phyloP scores from a whole-genome alignment of 2,329 filamentous ascomycete species.

The Macrophomina pseudophaseolina region DNA sequence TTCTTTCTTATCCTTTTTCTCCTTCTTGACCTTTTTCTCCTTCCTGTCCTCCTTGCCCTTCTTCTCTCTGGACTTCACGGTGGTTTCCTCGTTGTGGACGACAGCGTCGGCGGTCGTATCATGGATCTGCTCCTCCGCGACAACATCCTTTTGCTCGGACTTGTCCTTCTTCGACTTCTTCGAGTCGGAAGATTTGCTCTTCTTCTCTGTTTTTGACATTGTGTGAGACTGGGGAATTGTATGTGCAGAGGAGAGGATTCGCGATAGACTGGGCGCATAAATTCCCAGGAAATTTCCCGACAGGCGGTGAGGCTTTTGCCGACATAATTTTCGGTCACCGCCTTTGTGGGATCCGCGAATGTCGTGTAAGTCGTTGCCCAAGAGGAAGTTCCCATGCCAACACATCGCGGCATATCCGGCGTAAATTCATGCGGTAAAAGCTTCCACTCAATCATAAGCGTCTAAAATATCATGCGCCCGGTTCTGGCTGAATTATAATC shows the following conservation, averaged over 20 bases:
- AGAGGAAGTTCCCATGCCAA: too few species aligned
- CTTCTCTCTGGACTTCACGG: not conserved
- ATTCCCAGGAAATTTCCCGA: constrained; percentile 15
- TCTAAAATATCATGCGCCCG: too few species aligned
- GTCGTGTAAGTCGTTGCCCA: too few species aligned
- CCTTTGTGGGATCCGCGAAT: not conserved
- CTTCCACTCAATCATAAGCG: too few species aligned
- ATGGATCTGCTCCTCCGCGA: not conserved
- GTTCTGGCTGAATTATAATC: too few species aligned
- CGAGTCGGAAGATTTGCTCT: constrained; percentile 33
- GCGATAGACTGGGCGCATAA: not conserved
- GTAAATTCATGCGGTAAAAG: too few species aligned
- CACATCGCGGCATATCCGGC: too few species aligned
- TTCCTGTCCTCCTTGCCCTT: not conserved
- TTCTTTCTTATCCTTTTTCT: constrained; percentile 27
- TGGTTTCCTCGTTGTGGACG: not conserved
- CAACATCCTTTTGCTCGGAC: not conserved
- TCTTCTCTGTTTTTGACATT: constrained; percentile 26
- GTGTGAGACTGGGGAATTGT: not conserved
- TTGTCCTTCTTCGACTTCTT: constrained; percentile 14
- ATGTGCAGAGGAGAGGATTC: not conserved
- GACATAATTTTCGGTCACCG: constrained; percentile 8
- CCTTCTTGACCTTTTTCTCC: not conserved
- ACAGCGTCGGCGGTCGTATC: not conserved
- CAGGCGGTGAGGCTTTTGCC: not conserved